These are phyloP conservation scores for Graphiopsis chlorocephala DNA, from an alignment of 2,329 filamentous ascomycete species.

Conservation along the genomic window DNA sequence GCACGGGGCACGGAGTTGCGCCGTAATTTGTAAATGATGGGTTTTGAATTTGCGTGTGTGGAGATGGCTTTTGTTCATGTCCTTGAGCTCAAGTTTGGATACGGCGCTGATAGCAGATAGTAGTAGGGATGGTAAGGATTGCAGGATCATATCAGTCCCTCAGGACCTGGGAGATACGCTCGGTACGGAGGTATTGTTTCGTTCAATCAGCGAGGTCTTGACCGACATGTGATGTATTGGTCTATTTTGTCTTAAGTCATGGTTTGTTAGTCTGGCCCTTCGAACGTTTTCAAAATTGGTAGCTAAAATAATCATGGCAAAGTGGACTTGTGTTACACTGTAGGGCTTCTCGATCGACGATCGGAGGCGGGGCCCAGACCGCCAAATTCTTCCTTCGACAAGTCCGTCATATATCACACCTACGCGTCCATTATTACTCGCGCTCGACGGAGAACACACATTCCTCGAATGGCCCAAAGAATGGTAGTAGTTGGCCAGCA, in stretches of 20 bases:
- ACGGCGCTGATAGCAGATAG: no score
- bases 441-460: neutral
- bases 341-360: neutral
- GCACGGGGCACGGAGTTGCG: neutral
- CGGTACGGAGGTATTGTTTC: no score
- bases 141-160: no score
- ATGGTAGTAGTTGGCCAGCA: neutral
- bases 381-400: neutral
- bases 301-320: neutral
- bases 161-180: no score
- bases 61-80: neutral
- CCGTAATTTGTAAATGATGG: neutral
- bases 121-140: no score
- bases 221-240: no score
- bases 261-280: no score
- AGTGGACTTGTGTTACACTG: neutral
- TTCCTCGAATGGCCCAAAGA: neutral
- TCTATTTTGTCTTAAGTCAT: no score
- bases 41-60: neutral
- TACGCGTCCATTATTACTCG: neutral
- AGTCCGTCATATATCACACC: neutral
- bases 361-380: neutral
- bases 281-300: no score
- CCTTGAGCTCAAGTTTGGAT: neutral
- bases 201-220: neutral